These are phyloP conservation scores for Hexamita inflata DNA, from an alignment of 208 protist species.

Conservation along the genomic window DNA sequence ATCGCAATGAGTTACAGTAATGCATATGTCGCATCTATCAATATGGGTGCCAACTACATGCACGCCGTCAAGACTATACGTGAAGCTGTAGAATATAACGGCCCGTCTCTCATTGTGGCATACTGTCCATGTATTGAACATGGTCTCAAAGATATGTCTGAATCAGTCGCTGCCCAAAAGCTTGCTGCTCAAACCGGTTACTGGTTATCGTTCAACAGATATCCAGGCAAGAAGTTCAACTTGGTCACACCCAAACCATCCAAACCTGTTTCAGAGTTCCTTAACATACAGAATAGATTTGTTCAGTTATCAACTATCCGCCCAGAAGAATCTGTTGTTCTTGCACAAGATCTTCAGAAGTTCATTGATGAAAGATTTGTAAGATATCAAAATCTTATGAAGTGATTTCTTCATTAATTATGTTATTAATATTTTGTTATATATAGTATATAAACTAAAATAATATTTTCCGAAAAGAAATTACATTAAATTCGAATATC, in stretches of 20 bases:
- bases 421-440: no score
- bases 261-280: constrained; percentile 18
- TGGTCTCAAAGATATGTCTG: constrained; percentile 22
- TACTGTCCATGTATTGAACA: constrained; percentile 51
- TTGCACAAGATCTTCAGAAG: no score
- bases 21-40: constrained; percentile 46
- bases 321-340: no score
- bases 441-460: no score
- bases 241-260: background rate
- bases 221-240: background rate
- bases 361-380: no score
- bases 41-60: constrained; percentile 29
- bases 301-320: no score
- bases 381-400: no score
- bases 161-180: constrained; percentile 25
- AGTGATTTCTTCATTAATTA: no score
- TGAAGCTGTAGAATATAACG: constrained; percentile 47
- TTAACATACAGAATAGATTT: constrained; percentile 26
- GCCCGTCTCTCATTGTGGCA: constrained; percentile 43
- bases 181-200: constrained; percentile 47
- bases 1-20: constrained; percentile 43
- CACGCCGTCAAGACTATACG: constrained; percentile 39
- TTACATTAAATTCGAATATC: no score
- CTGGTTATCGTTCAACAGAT: constrained; percentile 26
- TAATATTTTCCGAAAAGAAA: no score